These are phyloP conservation scores for Sphagnum tenellum DNA, from an alignment of 225 moss, liverwort and hornwort species.

Conservation along the genomic window DNA sequence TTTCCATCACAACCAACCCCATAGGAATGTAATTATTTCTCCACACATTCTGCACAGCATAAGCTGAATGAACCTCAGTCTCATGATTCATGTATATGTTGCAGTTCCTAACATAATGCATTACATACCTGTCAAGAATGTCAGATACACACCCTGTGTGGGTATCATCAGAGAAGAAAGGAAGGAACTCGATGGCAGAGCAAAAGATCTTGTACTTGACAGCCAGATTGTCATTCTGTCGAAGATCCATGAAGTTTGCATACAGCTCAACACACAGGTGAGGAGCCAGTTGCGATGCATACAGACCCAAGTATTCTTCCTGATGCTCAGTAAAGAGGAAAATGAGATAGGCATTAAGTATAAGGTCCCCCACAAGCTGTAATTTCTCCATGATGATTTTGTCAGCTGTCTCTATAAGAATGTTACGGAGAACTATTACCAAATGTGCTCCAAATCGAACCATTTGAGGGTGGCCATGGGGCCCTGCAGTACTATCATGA, in stretches of 20 bases:
- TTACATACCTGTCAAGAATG: conserved; percentile 62
- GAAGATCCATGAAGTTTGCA: conserved; percentile 97
- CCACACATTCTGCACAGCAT: background rate
- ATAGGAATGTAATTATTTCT: background rate
- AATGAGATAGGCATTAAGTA: conserved; percentile 82
- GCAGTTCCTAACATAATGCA: background rate
- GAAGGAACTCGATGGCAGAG: conserved; percentile 83
- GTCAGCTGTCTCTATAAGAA: conserved; percentile 70
- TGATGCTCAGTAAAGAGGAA: conserved; percentile 87
- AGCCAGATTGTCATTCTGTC: conserved; percentile 74
- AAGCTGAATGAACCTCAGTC: background rate
- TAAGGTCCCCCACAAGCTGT: conserved; percentile 80
- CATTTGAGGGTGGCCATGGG: conserved; percentile 97
- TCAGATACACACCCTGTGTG: conserved; percentile 75
- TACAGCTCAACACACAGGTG: conserved; percentile 91
- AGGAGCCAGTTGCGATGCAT: conserved; percentile 88
- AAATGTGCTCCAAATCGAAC: conserved; percentile 93
- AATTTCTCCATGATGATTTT: conserved; percentile 76
- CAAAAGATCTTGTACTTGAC: conserved; percentile 85
- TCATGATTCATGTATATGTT: too few species aligned
- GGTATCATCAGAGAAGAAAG: conserved; percentile 50
- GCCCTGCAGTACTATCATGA: conserved; percentile 52
- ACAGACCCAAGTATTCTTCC: conserved; percentile 94
- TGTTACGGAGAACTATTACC: conserved; percentile 74
- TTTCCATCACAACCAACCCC: conserved; percentile 10